Conservation (phyloP, 1,284 basidiomycete species). For the Golubevia sp. region DNA sequence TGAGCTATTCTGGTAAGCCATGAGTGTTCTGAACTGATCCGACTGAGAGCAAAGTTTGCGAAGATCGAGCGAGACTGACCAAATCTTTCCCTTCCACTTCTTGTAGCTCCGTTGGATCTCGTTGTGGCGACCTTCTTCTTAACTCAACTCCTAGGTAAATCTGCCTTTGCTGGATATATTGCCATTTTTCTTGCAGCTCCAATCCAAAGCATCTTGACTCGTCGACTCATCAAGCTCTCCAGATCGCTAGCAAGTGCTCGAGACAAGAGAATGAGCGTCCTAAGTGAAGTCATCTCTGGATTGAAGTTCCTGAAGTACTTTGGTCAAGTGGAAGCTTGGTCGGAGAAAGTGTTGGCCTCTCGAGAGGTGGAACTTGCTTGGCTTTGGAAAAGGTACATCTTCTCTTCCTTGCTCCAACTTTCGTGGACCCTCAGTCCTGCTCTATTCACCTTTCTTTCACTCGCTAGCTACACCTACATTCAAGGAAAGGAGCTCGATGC, state of each 20-base stretch:
- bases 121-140: constrained; percentile 23
- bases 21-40: too few relatives aligned
- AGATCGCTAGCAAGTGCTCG: constrained; percentile 5
- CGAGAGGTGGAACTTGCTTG: constrained; percentile 20
- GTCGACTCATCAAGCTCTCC: not conserved
- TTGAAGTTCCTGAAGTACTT: constrained; percentile 43
- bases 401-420: constrained; percentile 1
- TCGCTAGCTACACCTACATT: constrained; percentile 30
- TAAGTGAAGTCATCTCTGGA: constrained; percentile 29
- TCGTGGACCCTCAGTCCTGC: constrained; percentile 23
- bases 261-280: constrained; percentile 21
- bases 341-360: constrained; percentile 15
- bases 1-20: constrained; percentile 20
- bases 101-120: constrained; percentile 5
- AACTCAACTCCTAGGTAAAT: constrained; percentile 36
- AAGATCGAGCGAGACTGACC: too few relatives aligned
- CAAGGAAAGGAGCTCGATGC: constrained; percentile 23
- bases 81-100: too few relatives aligned
- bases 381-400: not conserved
- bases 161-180: constrained; percentile 25
- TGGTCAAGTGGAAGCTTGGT: constrained; percentile 30
- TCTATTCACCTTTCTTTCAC: constrained; percentile 23
- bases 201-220: constrained; percentile 11
- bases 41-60: too few relatives aligned
- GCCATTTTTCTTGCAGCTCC: constrained; percentile 24